Conservation (phyloP, 2,329 filamentous ascomycete genomes). For the Xylaria digitata region DNA sequence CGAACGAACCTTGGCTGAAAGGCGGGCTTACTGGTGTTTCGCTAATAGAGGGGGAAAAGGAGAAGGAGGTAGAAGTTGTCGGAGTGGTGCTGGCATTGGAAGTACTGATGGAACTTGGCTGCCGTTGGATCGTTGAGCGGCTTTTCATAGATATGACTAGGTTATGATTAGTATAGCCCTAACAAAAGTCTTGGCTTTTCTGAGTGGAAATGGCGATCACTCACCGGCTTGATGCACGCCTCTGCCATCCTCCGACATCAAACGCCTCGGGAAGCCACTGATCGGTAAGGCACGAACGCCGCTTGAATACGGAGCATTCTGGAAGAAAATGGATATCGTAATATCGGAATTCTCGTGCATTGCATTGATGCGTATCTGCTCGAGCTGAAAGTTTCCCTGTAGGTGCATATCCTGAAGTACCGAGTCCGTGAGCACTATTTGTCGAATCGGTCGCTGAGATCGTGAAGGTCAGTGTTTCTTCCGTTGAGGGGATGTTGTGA, state of each 20-base stretch:
- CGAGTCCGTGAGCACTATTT: constrained; percentile 44
- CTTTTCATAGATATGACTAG: constrained; percentile 32
- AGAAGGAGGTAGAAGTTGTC: constrained; percentile 21
- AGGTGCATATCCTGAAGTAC: constrained; percentile 50
- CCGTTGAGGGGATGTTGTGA: background rate
- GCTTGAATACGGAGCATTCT: constrained; percentile 42
- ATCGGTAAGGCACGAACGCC: constrained; percentile 47
- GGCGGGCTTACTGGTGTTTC: constrained; percentile 26
- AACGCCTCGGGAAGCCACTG: constrained; percentile 48
- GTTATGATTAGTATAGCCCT: constrained; percentile 4
- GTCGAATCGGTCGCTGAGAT: constrained; percentile 40
- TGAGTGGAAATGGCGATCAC: constrained; percentile 6
- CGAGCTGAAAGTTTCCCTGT: constrained; percentile 48
- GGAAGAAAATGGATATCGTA: constrained; percentile 47
- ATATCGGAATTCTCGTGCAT: constrained; percentile 43
- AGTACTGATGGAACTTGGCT: constrained; percentile 17
- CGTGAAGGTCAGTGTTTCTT: constrained; percentile 3
- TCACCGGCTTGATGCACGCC: constrained; percentile 42
- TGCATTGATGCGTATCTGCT: constrained; percentile 44
- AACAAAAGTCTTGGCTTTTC: background rate
- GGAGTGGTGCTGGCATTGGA: constrained; percentile 12
- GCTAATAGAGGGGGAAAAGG: constrained; percentile 21
- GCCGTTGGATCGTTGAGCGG: constrained; percentile 30
- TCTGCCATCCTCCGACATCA: constrained; percentile 48
- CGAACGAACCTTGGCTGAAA: constrained; percentile 23